Base-by-base conservation (phyloP, 139 green algal species). In the Picochlorum sp. region DNA sequence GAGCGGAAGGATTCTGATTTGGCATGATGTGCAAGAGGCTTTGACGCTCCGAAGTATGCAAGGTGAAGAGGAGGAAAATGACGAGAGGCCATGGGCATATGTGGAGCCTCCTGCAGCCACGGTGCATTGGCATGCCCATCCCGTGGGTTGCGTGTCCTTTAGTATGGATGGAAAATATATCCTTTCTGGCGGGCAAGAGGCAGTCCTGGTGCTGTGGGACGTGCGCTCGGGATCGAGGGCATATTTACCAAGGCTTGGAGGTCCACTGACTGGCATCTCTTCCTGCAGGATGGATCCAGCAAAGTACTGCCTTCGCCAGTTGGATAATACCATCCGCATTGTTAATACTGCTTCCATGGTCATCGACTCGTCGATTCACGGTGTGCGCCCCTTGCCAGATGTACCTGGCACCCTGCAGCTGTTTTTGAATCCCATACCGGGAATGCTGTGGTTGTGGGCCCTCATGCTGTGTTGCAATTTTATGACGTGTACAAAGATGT, bases 41-140 rank as follows among this genome's bases (percentile, higher is more conserved):
- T 57, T 86, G 38, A 64, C 58, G 15, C 47, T 51, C n/a, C 8
- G 54, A 59, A 57, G n/a, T 20, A 21, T 59, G 34, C 24, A 55
- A 41, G 9, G 57, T 55, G 24, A 49, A 32, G 15, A 44, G 16
- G 15, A 44, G 32, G 58, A 23, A 15, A 30, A 65, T 20, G 58
- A 65, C 6, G 58, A 52, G 41, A 26, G 23, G 23, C n/a, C 41
- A 32, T 32, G 20, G 58, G 58, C n/a, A 16, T 51, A 50, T 50
- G 21, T 54, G 14, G 51, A 51, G 15, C 59, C 67, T 14, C 60
- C 60, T 13, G 45, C 60, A 6, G 30, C 79, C 14, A 92, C 86
- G 0, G 45, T 88, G 71, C 90, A 96, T 80, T 96, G 90, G 90
- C 90, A 96, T 63, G 71, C 90, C 7, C 47, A 78, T 21, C 60